Conservation (phyloP, 805 yeast genomes). For the Candida lessepsii region DNA sequence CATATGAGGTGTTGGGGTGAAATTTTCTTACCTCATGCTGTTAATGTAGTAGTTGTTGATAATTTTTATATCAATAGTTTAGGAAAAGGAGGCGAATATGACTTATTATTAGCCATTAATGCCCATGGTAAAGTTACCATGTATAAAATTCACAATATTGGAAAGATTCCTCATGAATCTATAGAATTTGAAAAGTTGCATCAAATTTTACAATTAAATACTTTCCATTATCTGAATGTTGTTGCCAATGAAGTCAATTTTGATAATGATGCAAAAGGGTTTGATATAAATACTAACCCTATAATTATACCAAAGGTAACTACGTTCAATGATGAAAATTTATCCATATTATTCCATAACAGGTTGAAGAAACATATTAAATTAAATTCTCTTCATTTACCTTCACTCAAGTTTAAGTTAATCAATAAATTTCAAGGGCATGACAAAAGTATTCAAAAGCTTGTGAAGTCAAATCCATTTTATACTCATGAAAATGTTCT, state of each 20-base stretch:
- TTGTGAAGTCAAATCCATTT: constrained; percentile 57
- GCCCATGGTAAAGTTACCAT: constrained; percentile 40
- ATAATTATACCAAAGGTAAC: constrained; percentile 16
- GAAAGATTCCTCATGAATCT: constrained; percentile 54
- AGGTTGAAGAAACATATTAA: constrained; percentile 35
- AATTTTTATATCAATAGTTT: constrained; percentile 20
- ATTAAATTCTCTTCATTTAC: constrained; percentile 20
- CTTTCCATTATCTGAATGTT: constrained; percentile 12
- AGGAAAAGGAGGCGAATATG: constrained; percentile 13
- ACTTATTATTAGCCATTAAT: constrained; percentile 42
- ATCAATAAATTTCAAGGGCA: constrained; percentile 76
- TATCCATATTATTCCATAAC: constrained; percentile 34
- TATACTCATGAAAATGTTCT: constrained; percentile 24
- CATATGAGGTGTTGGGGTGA: constrained; percentile 59
- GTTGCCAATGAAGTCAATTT: not conserved
- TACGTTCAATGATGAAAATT: constrained; percentile 12
- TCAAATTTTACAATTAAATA: constrained; percentile 11
- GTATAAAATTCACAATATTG: constrained; percentile 50
- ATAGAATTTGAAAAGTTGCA: constrained; percentile 41
- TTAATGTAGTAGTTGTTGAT: constrained; percentile 32
- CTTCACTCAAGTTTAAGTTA: constrained; percentile 13
- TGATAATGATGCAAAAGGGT: constrained; percentile 1
- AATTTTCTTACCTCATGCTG: constrained; percentile 24
- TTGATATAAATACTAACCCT: constrained; percentile 17
- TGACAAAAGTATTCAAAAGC: constrained; percentile 67